Evolutionary conservation across 305 asterid species (phyloP), one percentile per base, ranked within the genome.

Genomic region (Striga hermonthica): DNA sequence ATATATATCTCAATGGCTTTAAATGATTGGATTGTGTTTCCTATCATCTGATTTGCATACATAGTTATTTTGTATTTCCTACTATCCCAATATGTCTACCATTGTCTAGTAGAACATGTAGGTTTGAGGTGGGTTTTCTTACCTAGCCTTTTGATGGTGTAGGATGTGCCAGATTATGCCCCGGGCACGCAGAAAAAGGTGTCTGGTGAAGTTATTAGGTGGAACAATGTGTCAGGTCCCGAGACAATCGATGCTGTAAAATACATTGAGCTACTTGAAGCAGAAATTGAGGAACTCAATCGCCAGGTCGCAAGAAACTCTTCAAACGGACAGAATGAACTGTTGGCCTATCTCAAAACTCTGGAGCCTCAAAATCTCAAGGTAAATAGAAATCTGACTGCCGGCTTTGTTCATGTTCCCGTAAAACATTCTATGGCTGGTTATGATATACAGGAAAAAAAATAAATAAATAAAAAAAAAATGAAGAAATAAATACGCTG

Each of bases 281-380:
- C 95, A 45, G 97, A 92, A 79, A 88, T 92, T 13, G 98, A 92
- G 71, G 98, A 92, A 79, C 92, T 92, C 67, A 89, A 83, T 79
- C 81, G 81, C 64, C 98, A 84, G 78, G 86, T 92, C 68, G 91
- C 84, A 49, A 79, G 92, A 74, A 92, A 84, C 78, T 71, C 95
- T 75, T 60, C 85, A 56, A 79, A 76, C 48, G 94, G 88, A 53
- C 87, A 76, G 65, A 92, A 87, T 75, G 98, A 84, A 66, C 80
- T 92, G 62, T 72, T 92, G 84, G 98, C 89, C 47, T 92, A 87
- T 80, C 82, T 92, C 55, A 92, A 79, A 82, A 66, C 96, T 67
- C 94, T 92, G 9, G 98, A 92, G 82, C 98, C 98, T 60, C 96
- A 92, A 78, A 92, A 92, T 85, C 68, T 92, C 64, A 90, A 92